Percentiles rank a stretch among this genome's conserved stretches.
phyloP scores from a whole-genome alignment of 495 filamentous ascomycete species.

The Aspergillus ostianus region DNA sequence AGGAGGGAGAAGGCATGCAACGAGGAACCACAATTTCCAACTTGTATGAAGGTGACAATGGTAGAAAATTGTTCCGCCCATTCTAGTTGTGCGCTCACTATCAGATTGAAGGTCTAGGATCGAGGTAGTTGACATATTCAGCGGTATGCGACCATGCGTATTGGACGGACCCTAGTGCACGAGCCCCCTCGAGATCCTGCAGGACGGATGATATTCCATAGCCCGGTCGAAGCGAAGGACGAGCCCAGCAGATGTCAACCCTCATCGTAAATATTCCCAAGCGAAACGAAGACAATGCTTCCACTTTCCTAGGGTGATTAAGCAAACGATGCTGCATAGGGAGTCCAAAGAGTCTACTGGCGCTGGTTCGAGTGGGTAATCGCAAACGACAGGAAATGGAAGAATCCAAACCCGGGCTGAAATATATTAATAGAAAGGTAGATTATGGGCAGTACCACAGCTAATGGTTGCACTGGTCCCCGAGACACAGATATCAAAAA shows the following conservation, averaged over 20 bases:
- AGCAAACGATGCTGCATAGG: neutral
- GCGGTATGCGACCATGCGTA: neutral
- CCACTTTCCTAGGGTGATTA: too few relatives aligned
- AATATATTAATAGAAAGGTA: neutral
- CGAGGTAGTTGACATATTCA: too few relatives aligned
- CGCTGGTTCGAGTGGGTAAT: neutral
- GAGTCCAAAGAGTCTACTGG: neutral
- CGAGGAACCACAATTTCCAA: neutral
- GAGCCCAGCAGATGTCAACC: neutral
- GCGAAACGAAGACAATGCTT: neutral
- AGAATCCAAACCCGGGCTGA: too few relatives aligned
- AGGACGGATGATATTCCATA: neutral
- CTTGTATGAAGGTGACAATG: neutral
- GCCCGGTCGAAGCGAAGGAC: neutral
- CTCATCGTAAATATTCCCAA: neutral
- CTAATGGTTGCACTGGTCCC: neutral
- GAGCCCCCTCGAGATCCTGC: neutral
- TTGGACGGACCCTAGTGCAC: neutral
- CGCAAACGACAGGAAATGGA: neutral
- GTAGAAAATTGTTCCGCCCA: neutral
- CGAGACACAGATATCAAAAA: neutral
- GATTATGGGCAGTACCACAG: too few relatives aligned
- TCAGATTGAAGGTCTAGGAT: neutral
- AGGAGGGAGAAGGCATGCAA: neutral
- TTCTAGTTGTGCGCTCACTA: neutral